Percentiles rank a stretch among this genome's conserved stretches.
These are phyloP conservation scores for Beauveria pseudobassiana DNA, from an alignment of 2,329 filamentous ascomycete species.

Conservation along the genomic window DNA sequence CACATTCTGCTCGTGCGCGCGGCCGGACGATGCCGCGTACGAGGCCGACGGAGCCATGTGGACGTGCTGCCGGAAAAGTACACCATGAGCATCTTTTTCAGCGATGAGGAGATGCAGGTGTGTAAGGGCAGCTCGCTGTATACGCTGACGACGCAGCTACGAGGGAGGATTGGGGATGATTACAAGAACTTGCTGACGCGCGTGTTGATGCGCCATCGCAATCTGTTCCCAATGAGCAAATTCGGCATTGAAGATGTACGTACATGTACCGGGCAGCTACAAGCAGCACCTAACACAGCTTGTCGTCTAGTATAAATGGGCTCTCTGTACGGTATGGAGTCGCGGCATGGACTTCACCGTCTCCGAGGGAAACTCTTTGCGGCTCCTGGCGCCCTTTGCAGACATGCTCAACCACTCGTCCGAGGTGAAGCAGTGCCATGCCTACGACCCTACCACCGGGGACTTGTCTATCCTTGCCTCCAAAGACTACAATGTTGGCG, in stretches of 20 bases:
- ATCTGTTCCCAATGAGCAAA: conserved; percentile 25
- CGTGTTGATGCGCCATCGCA: conserved; percentile 22
- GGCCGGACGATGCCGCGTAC: conserved; percentile 21
- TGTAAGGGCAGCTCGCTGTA: conserved; percentile 26
- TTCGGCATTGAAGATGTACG: conserved; percentile 27
- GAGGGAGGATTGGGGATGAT: conserved; percentile 22
- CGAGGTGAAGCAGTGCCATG: conserved; percentile 27
- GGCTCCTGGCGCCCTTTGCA: conserved; percentile 24
- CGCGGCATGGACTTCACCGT: conserved; percentile 27
- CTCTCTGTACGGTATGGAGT: conserved; percentile 20
- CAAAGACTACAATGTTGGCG: conserved; percentile 22
- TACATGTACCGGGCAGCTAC: neutral
- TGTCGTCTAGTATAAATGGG: conserved; percentile 26
- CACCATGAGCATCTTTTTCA: conserved; percentile 28
- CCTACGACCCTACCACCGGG: conserved; percentile 24
- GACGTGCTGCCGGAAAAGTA: conserved; percentile 24
- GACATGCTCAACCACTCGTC: conserved; percentile 30
- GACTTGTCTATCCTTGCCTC: conserved; percentile 22
- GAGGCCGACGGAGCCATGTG: conserved; percentile 20
- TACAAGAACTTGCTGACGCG: conserved; percentile 21
- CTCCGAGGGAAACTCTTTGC: neutral
- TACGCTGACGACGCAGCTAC: conserved; percentile 24
- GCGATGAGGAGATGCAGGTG: conserved; percentile 25
- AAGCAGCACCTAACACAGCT: too few species aligned
- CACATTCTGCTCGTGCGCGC: conserved; percentile 27